Evolutionary conservation across 2,329 filamentous ascomycete genomes (phyloP), one percentile per base, ranked within the genome.

Genomic region (Exophiala aquamarina): DNA sequence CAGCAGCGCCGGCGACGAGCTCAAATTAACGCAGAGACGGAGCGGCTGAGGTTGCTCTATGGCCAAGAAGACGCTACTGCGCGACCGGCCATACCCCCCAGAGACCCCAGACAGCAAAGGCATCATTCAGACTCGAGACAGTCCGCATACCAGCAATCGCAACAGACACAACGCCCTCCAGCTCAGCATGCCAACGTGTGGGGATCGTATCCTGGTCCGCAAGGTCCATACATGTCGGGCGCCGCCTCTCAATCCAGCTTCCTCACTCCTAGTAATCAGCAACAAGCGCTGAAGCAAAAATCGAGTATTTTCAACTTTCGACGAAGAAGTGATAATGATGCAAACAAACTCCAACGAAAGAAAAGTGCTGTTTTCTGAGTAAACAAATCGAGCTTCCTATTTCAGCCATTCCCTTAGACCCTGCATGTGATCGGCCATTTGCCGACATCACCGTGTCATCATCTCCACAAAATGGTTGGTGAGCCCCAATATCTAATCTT

Each of bases 21-120:
- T 1, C 78, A 79, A 44, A 75, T 89, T 9, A 83, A 95, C 28
- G 81, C 82, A 34, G 91, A 96, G 67, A 95, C 89, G 0, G 84
- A 84, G 57, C 78, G 89, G 1, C 70, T 96, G 6, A 71, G 76
- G 47, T 74, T 70, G 55, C 60, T 80, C 38, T 84, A 82, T 54
- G 79, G 79, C 14, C 49, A 53, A 23, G 54, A 57, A 44, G 49
- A 54, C 38, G 39, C 53, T 9, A 23, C 46, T 44, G 42, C 54
- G 8, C 38, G 45, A 31, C 49, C 52, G 17, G 52, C 36, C 19
- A n/a, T 57, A 18, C 54, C 54, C 20, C 52, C 52, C 41, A 51
- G 50, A 41, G 23, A 26, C 23, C 23, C 23, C 11, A 26, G 23
- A 26, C 47, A 54, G 28, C 42, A 47, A 34, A 53, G 50, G 32